A percentile compares a stretch with the other conserved stretches of the same genome.
These are phyloP conservation scores for Cladosporium sp. DNA, from an alignment of 2,329 filamentous ascomycete species.

Conservation along the genomic window DNA sequence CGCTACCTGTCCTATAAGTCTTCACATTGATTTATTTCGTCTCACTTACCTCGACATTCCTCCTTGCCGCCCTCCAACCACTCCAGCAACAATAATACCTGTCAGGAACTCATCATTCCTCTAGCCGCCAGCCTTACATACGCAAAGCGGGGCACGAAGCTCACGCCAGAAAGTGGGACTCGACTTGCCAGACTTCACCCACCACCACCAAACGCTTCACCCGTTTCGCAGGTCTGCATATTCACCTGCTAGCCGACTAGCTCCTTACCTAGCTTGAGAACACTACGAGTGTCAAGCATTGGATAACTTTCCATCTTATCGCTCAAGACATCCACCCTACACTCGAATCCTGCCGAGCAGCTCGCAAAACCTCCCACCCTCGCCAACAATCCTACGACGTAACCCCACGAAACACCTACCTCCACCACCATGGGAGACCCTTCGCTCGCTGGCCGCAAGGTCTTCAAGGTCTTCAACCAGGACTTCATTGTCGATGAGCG, in stretches of 20 bases:
- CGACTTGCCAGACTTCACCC: conserved; percentile 2
- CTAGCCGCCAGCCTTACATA: conserved; percentile 9
- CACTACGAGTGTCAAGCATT: neutral
- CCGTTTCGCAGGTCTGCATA: neutral
- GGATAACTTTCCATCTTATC: neutral
- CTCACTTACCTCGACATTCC: neutral
- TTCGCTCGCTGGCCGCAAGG: conserved; percentile 70
- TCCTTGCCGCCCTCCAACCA: neutral
- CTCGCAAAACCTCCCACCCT: neutral
- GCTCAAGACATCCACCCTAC: neutral
- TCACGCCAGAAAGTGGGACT: conserved; percentile 10
- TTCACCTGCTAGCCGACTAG: neutral
- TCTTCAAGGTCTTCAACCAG: conserved; percentile 99
- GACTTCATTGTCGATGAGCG: conserved; percentile 98
- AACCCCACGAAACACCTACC: neutral
- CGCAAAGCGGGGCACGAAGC: conserved; percentile 6
- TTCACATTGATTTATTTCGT: neutral
- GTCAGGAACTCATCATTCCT: conserved; percentile 4
- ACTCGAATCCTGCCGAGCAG: conserved; percentile 2
- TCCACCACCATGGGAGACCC: conserved; percentile 54
- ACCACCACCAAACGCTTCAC: conserved; percentile 5
- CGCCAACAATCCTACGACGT: conserved; percentile 23
- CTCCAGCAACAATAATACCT: neutral
- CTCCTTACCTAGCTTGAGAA: neutral
- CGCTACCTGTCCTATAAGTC: neutral